Conservation (phyloP, 1,284 basidiomycete species). For the Naganishia sp. region DNA sequence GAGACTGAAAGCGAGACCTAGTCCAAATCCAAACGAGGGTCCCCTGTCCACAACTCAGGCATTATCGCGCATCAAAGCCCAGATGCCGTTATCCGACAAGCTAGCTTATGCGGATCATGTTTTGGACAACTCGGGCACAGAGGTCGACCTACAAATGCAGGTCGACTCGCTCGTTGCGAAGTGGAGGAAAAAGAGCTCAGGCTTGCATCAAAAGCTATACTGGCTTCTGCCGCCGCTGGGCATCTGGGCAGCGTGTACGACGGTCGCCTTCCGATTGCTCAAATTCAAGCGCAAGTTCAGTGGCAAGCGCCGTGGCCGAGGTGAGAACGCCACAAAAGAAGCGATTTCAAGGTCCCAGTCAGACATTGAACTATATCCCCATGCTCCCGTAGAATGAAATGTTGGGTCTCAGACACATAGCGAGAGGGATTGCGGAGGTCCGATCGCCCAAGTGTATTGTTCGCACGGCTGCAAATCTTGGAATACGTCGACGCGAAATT, state of each 20-base stretch:
- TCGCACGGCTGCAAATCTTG: no score
- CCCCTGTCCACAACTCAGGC: slow-evolving; percentile 61
- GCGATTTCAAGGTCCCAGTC: neutral
- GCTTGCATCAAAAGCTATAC: slow-evolving; percentile 65
- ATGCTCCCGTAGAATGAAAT: neutral
- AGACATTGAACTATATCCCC: slow-evolving; percentile 13
- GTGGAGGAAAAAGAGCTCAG: slow-evolving; percentile 56
- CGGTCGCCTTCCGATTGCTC: slow-evolving; percentile 9
- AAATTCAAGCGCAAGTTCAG: slow-evolving; percentile 8
- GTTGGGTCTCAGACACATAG: neutral
- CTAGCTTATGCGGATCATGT: slow-evolving; percentile 79
- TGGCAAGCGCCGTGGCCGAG: slow-evolving; percentile 21
- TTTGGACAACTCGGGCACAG: slow-evolving; percentile 82
- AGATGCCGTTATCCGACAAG: slow-evolving; percentile 78
- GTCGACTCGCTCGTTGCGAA: slow-evolving; percentile 66
- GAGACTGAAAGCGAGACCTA: slow-evolving; percentile 71
- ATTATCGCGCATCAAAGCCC: slow-evolving; percentile 70
- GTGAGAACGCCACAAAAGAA: slow-evolving; percentile 10
- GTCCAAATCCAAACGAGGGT: slow-evolving; percentile 58
- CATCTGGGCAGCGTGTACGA: slow-evolving; percentile 38
- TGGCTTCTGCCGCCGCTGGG: slow-evolving; percentile 84
- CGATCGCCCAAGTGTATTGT: no score
- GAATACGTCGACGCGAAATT: no score
- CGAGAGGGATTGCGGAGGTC: no score
- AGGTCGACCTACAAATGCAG: slow-evolving; percentile 68